Percentiles rank a stretch among this genome's conserved stretches.
phyloP scores from a whole-genome alignment of 2,329 filamentous ascomycete genomes.

The Penicillium aurantiogriseum region DNA sequence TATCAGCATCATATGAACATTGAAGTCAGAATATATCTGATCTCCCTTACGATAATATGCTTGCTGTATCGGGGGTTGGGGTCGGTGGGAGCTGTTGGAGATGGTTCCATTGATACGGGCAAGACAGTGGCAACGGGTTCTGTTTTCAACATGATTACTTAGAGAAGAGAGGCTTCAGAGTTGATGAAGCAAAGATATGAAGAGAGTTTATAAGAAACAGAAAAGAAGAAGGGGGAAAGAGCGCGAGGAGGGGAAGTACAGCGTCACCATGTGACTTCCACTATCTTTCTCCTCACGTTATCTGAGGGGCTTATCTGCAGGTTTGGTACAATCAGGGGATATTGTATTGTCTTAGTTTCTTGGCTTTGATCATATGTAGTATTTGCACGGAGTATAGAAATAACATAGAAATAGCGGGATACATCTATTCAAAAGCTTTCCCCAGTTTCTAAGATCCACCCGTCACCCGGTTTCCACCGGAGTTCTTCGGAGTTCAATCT shows the following conservation, averaged over 20 bases:
- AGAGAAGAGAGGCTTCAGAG: not conserved
- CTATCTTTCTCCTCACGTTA: constrained; percentile 32
- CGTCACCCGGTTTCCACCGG: constrained; percentile 11
- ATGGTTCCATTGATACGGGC: constrained; percentile 12
- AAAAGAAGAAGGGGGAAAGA: not conserved
- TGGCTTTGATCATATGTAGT: constrained; percentile 1
- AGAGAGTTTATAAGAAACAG: not conserved
- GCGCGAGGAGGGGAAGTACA: not conserved
- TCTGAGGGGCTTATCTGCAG: constrained; percentile 16
- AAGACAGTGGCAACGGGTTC: constrained; percentile 17
- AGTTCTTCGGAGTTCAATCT: constrained; percentile 15
- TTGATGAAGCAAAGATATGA: not conserved
- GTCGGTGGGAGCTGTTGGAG: constrained; percentile 19
- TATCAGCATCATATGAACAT: constrained; percentile 13
- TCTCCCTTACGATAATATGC: constrained; percentile 34
- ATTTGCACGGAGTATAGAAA: not conserved
- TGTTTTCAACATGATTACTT: constrained; percentile 23
- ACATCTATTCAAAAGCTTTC: not conserved
- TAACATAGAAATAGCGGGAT: not conserved
- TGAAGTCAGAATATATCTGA: not conserved
- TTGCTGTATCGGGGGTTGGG: constrained; percentile 31
- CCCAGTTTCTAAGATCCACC: constrained; percentile 4
- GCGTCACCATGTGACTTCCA: constrained; percentile 25
- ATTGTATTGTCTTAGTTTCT: not conserved
- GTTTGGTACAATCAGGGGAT: not conserved